Base-by-base conservation (phyloP, 2,329 filamentous ascomycete species). In the Hypoxylon sp. region DNA sequence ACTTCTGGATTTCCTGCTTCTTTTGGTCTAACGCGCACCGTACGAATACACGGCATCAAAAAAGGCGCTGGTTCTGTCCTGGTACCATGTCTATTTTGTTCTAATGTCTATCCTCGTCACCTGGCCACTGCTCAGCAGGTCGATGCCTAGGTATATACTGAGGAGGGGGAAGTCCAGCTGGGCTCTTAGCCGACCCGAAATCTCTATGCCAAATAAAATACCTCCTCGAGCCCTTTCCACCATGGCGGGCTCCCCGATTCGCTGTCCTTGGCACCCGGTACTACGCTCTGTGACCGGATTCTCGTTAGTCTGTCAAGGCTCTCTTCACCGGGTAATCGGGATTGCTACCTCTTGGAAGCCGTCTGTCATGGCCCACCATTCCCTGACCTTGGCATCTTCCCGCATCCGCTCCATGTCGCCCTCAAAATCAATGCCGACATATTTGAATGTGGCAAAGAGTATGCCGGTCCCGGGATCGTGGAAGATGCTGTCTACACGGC, bases 341-440 rank as follows among this genome's bases (percentile, higher is more conserved):
- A 37, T 9, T 8, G 55, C 58, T 40, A 79, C 82, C 73, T 86
- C 87, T 75, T 93, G 90, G 79, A 87, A 91, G 11, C 79, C 79
- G 72, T 94, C 90, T 46, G 90, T 93, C 86, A 93, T 88, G 55
- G 78, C 78, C 90, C 90, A 94, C 91, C 90, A 94, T 72, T 89
- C 86, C 52, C 85, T 82, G 27, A 93, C 88, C 69, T 87, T 88
- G 1, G 84, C 82, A 66, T 92, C 91, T 55, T 84, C 85, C 1
- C 82, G 80, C 89, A 93, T 92, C 60, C 79, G 81, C 73, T 84
- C 82, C 91, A 94, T 93, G 69, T 94, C 90, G 8, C 80, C 87
- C 2, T 83, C 86, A 58, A 84, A 92, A 62, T 91, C 83, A 58
- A 83, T 83, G 0, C 91, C 90, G n/a, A 89, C 79, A 68, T 93